A percentile compares a stretch with the other conserved stretches of the same genome.
Conservation (phyloP, 2,329 filamentous ascomycete species). For the Colletotrichum scovillei region DNA sequence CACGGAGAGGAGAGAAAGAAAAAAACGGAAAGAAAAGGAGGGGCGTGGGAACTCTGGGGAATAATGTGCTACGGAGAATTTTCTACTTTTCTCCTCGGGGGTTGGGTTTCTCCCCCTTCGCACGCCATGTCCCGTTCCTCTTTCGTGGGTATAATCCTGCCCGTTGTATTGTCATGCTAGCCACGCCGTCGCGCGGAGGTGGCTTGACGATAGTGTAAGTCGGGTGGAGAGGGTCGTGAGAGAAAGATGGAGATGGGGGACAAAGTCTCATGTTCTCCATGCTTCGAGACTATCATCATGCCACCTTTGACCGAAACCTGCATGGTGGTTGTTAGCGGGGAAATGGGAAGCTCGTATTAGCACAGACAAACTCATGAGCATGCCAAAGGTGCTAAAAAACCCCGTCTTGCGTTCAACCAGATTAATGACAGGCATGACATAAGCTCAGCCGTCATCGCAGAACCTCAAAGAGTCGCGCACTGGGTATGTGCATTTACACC, state of each 20-base stretch:
- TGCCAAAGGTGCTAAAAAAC: background rate
- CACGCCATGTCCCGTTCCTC: background rate
- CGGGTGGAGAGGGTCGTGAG: background rate
- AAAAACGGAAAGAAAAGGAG: too few species aligned
- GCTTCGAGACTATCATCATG: background rate
- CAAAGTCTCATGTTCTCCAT: background rate
- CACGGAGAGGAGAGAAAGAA: background rate
- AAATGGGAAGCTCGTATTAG: background rate
- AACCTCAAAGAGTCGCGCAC: background rate
- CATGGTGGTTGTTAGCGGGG: background rate
- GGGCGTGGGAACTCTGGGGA: too few species aligned
- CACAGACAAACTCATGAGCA: background rate
- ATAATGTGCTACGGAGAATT: conserved; percentile 22
- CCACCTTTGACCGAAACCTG: background rate
- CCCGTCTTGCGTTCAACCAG: background rate
- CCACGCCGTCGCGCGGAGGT: background rate
- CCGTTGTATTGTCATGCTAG: background rate
- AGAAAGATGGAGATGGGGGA: background rate
- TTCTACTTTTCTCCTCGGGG: background rate
- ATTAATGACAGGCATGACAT: background rate
- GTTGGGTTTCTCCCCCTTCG: background rate
- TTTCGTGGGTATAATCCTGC: background rate
- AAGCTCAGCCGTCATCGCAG: background rate
- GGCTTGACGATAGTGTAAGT: background rate
- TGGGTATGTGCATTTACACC: background rate